Percentiles rank a stretch among this genome's conserved stretches.
phyloP scores from a whole-genome alignment of 106 monocot species.

The Dactylorhiza incarnata region DNA sequence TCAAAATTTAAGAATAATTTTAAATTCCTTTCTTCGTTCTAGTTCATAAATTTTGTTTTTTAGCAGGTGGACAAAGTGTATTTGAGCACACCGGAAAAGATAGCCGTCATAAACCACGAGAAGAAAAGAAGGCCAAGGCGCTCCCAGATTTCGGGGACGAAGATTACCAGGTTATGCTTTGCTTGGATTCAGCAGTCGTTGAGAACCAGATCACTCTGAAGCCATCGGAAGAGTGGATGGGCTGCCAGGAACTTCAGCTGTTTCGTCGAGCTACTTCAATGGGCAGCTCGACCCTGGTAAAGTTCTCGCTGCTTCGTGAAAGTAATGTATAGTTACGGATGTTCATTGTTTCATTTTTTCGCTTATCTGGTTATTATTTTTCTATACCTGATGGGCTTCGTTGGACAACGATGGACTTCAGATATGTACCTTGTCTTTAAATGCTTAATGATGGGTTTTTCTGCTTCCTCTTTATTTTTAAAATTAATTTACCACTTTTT shows the following conservation, averaged over 20 bases:
- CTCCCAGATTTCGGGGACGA: conserved; percentile 50
- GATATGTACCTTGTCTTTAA: too few species aligned
- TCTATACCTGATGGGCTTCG: too few species aligned
- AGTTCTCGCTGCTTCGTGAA: conserved; percentile 21
- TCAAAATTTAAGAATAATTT: too few species aligned
- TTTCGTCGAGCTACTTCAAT: conserved; percentile 54
- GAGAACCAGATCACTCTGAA: conserved; percentile 36
- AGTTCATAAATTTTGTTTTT: neutral
- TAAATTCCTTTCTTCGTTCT: too few species aligned
- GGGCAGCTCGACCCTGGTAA: conserved; percentile 52
- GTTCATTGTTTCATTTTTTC: too few species aligned
- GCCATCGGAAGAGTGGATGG: conserved; percentile 50
- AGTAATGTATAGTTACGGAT: too few species aligned
- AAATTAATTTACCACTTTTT: too few species aligned
- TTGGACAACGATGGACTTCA: too few species aligned
- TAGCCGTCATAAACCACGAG: conserved; percentile 57
- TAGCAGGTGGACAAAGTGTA: conserved; percentile 53
- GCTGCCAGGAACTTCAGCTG: conserved; percentile 41
- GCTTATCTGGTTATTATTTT: too few species aligned
- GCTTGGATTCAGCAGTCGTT: conserved; percentile 42
- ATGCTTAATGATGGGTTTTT: too few species aligned
- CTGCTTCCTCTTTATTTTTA: too few species aligned
- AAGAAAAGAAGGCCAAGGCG: conserved; percentile 46
- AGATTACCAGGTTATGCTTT: conserved; percentile 48
- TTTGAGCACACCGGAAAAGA: conserved; percentile 47